These are phyloP conservation scores for Alternaria solani DNA, from an alignment of 2,329 filamentous ascomycete species.

Conservation along the genomic window DNA sequence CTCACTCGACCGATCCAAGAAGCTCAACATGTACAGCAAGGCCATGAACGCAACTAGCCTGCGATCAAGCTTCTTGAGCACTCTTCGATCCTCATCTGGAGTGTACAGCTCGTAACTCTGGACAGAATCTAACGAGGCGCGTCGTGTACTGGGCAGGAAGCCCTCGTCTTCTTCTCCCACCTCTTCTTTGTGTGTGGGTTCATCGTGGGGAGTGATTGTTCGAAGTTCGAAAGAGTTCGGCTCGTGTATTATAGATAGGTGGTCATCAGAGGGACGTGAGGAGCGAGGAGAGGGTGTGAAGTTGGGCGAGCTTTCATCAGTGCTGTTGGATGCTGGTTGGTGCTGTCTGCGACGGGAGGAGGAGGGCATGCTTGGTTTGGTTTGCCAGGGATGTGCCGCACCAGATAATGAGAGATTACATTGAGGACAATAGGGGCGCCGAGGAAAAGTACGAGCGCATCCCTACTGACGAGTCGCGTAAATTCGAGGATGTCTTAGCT, in stretches of 20 bases:
- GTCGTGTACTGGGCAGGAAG: constrained; percentile 26
- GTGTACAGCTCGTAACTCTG: constrained; percentile 64
- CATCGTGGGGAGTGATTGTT: constrained; percentile 25
- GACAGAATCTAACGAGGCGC: constrained; percentile 35
- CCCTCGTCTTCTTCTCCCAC: constrained; percentile 38
- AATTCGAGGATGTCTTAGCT: neutral
- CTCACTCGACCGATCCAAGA: constrained; percentile 84
- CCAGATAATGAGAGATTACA: constrained; percentile 1
- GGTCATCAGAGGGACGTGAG: constrained; percentile 24
- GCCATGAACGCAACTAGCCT: constrained; percentile 82
- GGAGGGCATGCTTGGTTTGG: constrained; percentile 22
- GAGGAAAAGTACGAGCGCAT: constrained; percentile 7
- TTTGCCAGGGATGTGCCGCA: neutral
- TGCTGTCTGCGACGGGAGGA: constrained; percentile 23
- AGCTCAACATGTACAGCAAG: constrained; percentile 82
- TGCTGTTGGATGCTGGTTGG: constrained; percentile 30
- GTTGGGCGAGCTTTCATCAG: constrained; percentile 28
- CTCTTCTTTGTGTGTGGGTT: constrained; percentile 14
- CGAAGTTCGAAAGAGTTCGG: constrained; percentile 38
- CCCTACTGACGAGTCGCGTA: neutral
- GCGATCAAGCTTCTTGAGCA: constrained; percentile 79
- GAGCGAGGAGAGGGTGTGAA: constrained; percentile 36
- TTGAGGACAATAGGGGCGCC: neutral
- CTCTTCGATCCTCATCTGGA: constrained; percentile 73
- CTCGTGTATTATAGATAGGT: constrained; percentile 17